A percentile compares a stretch with the other conserved stretches of the same genome.
Conservation (phyloP, 345 rosid species). For the Acer yangbiense region DNA sequence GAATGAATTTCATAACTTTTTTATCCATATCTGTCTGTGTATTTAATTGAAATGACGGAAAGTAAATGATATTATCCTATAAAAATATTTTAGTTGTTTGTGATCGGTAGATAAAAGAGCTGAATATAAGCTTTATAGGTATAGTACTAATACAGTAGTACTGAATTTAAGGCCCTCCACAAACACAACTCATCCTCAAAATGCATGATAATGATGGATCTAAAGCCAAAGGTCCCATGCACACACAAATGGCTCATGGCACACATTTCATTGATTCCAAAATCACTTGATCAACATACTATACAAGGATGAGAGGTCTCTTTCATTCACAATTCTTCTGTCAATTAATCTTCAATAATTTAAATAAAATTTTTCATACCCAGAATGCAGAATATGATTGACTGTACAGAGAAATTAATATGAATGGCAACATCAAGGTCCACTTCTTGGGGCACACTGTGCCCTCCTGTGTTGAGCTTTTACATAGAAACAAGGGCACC, state of each 20-base stretch:
- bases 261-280: background rate
- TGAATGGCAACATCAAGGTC: conserved; percentile 15
- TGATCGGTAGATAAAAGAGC: too few species aligned
- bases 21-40: too few species aligned
- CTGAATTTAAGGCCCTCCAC: too few species aligned
- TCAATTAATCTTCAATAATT: background rate
- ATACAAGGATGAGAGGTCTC: conserved; percentile 13
- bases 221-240: conserved; percentile 11
- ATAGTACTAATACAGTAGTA: too few species aligned
- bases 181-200: background rate
- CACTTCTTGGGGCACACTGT: background rate
- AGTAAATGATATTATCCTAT: too few species aligned
- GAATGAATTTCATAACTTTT: too few species aligned
- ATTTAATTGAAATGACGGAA: too few species aligned
- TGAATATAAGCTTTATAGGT: too few species aligned
- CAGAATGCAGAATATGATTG: background rate
- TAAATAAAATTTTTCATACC: background rate
- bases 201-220: conserved; percentile 17
- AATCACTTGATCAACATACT: conserved; percentile 4
- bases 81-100: too few species aligned
- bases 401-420: background rate
- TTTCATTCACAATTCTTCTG: conserved; percentile 2
- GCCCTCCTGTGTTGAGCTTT: background rate
- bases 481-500: background rate
- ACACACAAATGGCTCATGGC: conserved; percentile 8